Evolutionary conservation across 495 filamentous ascomycete species (phyloP), one percentile per base, ranked within the genome.

Genomic region (Copromyces sp.): DNA sequence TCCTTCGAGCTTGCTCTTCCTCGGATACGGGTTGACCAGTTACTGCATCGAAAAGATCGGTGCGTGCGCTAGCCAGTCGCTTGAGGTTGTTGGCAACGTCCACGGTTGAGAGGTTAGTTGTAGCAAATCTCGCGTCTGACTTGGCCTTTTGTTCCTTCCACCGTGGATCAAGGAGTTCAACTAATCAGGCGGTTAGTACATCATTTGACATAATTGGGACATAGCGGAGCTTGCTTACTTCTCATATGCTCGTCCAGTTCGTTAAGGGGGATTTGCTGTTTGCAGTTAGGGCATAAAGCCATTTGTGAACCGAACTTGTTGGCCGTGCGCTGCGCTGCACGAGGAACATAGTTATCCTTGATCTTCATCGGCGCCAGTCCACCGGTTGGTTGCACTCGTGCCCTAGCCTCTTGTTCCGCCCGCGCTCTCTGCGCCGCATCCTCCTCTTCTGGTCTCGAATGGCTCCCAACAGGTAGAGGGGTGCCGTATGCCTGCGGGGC

Each of bases 101-200:
- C 40, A 85, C 86, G 17, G 93, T 97, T 5, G 90, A 92, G 5
- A 99, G 83, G 74, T 97, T 98, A 38, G 94, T 97, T 0, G 93
- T 94, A 9, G 93, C 88, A 75, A 89, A 93, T 72, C 95, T 89
- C 12, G 91, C 89, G 32, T 97, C 93, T 14, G 91, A 89, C 78
- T 97, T 96, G 73, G 91, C 92, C 70, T 92, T 92, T 80, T 98
- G 94, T 79, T 98, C 94, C 81, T 96, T 95, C 95, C 96, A 99
- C 41, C 91, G 89, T 0, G 95, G 94, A 79, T 98, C 95, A 69
- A 99, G 89, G 16, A 98, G 87, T 81, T 99, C 95, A 24, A 81
- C 79, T 81, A 38, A 16, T 16, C 69, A 70, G 32, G 37, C 14
- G 69, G 72, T 73, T 71, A 75, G 68, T 24, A 71, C 16, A 68